Conservation (phyloP, 164 flowering plant species). For the Taxillus chinensis region DNA sequence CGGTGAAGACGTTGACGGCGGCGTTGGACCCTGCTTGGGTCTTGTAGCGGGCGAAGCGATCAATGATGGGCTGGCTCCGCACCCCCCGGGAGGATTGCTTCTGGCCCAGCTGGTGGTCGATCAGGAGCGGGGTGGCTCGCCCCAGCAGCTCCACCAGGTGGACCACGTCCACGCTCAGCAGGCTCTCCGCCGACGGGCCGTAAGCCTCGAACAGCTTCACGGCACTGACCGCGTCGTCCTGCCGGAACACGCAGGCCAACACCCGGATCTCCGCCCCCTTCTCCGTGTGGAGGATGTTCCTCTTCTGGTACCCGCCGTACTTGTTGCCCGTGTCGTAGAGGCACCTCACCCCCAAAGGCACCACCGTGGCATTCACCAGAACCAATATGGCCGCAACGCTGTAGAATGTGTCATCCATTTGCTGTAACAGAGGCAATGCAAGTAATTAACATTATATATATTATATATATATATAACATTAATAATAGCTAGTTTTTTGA, state of each 20-base stretch:
- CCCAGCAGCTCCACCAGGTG: slow-evolving; percentile 21
- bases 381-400: neutral
- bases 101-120: neutral
- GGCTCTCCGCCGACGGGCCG: slow-evolving; percentile 12
- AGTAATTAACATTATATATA: too few relatives aligned
- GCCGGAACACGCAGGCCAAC: neutral
- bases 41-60: neutral
- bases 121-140: slow-evolving; percentile 9
- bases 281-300: neutral
- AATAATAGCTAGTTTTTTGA: too few relatives aligned
- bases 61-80: neutral
- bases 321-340: neutral
- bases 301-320: neutral
- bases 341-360: neutral
- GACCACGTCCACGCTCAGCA: slow-evolving; percentile 15
- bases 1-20: neutral
- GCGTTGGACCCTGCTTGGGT: neutral
- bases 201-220: slow-evolving; percentile 11
- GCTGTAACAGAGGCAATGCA: neutral
- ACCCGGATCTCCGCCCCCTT: neutral
- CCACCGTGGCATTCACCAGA: neutral
- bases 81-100: neutral
- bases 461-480: too few relatives aligned
- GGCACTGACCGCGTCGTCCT: neutral
- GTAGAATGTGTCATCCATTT: neutral